A percentile compares a stretch with the other conserved stretches of the same genome.
Conservation (phyloP, 2,329 filamentous ascomycete species). For the Orbilia javanica region DNA sequence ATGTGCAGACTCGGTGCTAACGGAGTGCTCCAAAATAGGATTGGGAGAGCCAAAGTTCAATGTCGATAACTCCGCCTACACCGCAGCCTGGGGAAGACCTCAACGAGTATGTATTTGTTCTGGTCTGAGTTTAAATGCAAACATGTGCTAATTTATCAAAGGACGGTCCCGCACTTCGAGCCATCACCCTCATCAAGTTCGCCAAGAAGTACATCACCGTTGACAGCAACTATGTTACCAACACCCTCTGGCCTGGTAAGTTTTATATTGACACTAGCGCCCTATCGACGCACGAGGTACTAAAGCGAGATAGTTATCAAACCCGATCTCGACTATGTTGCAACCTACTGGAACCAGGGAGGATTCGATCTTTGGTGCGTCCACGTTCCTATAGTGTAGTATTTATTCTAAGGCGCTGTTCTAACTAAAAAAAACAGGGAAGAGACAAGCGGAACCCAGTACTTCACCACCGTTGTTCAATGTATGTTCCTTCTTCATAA, state of each 20-base stretch:
- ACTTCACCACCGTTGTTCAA: constrained; percentile 80
- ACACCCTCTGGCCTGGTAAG: constrained; percentile 64
- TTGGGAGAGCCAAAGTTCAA: constrained; percentile 67
- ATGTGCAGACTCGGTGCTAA: neutral
- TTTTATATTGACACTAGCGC: neutral
- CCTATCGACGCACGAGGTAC: neutral
- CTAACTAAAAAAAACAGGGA: constrained; percentile 60
- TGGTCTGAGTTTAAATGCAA: neutral
- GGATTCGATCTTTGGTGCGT: constrained; percentile 66
- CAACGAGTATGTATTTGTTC: constrained; percentile 62
- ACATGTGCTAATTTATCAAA: constrained; percentile 14
- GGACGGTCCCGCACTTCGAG: constrained; percentile 67
- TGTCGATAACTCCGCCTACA: constrained; percentile 65
- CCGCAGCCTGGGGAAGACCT: constrained; percentile 65
- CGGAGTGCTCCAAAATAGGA: constrained; percentile 62
- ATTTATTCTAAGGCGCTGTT: neutral
- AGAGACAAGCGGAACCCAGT: constrained; percentile 71
- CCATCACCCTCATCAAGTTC: constrained; percentile 66
- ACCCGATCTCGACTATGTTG: constrained; percentile 67
- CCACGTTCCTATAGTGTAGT: neutral
- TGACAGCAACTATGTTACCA: constrained; percentile 62
- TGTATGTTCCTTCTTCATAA: constrained; percentile 61
- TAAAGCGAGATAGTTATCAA: constrained; percentile 59
- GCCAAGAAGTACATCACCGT: constrained; percentile 65
- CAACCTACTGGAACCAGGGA: constrained; percentile 65